phyloP scores from a whole-genome alignment of 2,329 filamentous ascomycete genomes.

The Alternaria consortialis region DNA sequence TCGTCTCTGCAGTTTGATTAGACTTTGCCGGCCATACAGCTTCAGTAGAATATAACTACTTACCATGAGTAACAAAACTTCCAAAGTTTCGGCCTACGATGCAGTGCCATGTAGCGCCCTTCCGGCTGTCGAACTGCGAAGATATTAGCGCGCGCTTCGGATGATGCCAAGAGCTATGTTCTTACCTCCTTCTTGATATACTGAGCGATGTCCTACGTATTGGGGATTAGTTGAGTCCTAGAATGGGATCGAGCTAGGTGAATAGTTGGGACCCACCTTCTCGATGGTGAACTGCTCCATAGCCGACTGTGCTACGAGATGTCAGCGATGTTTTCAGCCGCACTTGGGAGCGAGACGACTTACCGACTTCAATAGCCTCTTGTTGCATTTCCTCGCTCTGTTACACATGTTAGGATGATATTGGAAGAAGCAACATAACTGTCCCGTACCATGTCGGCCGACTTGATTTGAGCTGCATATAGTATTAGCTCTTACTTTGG shows the following conservation, averaged over 20 bases:
- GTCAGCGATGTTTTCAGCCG: constrained; percentile 34
- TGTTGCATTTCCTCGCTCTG: constrained; percentile 98
- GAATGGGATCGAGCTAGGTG: background rate
- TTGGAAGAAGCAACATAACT: background rate
- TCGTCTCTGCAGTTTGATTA: constrained; percentile 75
- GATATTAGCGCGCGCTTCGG: constrained; percentile 26
- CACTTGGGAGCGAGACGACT: constrained; percentile 46
- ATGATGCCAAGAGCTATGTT: background rate
- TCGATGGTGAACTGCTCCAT: constrained; percentile 77
- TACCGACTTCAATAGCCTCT: constrained; percentile 95
- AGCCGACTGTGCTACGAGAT: constrained; percentile 68
- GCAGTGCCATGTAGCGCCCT: constrained; percentile 99
- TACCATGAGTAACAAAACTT: constrained; percentile 98
- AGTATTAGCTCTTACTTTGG: constrained; percentile 36
- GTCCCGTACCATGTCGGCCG: constrained; percentile 90
- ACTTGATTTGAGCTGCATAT: constrained; percentile 88
- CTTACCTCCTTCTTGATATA: constrained; percentile 90
- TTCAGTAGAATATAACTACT: constrained; percentile 29
- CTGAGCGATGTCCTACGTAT: constrained; percentile 85
- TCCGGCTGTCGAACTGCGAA: constrained; percentile 88
- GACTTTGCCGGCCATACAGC: background rate
- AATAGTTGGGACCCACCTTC: constrained; percentile 62
- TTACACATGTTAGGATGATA: constrained; percentile 26
- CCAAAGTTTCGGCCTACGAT: constrained; percentile 99
- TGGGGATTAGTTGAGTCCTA: constrained; percentile 13